A percentile compares a stretch with the other conserved stretches of the same genome.
These are phyloP conservation scores for Fusarium metavorans DNA, from an alignment of 2,329 filamentous ascomycete genomes.

Conservation along the genomic window DNA sequence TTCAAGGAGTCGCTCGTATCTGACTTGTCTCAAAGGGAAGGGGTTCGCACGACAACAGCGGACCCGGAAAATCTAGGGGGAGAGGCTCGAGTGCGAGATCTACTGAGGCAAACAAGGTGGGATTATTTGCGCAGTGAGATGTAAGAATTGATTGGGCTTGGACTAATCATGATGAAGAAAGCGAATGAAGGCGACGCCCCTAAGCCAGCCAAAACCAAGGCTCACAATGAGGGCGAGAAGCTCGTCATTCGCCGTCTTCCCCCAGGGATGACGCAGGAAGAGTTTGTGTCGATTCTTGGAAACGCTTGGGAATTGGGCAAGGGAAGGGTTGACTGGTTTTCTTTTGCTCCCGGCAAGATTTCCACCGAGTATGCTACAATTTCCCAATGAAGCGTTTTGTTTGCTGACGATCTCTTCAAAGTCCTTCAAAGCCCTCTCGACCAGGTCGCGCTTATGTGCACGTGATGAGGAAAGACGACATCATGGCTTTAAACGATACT, in stretches of 20 bases:
- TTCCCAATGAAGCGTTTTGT: neutral
- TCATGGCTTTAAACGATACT: constrained; percentile 75
- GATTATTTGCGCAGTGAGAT: constrained; percentile 4
- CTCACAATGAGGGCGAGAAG: constrained; percentile 74
- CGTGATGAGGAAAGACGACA: constrained; percentile 76
- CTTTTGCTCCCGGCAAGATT: constrained; percentile 75
- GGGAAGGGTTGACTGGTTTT: constrained; percentile 87
- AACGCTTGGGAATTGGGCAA: constrained; percentile 84
- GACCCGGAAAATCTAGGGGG: constrained; percentile 40
- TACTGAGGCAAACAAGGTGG: constrained; percentile 46
- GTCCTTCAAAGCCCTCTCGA: constrained; percentile 85
- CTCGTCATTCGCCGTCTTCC: constrained; percentile 86
- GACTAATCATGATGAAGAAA: constrained; percentile 41
- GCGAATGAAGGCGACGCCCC: constrained; percentile 45
- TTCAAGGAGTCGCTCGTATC: constrained; percentile 26
- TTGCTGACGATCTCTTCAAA: constrained; percentile 51
- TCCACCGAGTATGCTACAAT: constrained; percentile 78
- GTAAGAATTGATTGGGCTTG: constrained; percentile 5
- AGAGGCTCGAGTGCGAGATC: constrained; percentile 46
- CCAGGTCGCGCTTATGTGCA: constrained; percentile 87
- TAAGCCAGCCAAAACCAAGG: constrained; percentile 47
- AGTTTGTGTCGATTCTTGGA: constrained; percentile 80
- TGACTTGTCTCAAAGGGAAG: constrained; percentile 42
- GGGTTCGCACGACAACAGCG: constrained; percentile 37
- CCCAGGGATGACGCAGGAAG: constrained; percentile 83